Base-by-base conservation (phyloP, 2,329 filamentous ascomycete species). In the Venturia nashicola region DNA sequence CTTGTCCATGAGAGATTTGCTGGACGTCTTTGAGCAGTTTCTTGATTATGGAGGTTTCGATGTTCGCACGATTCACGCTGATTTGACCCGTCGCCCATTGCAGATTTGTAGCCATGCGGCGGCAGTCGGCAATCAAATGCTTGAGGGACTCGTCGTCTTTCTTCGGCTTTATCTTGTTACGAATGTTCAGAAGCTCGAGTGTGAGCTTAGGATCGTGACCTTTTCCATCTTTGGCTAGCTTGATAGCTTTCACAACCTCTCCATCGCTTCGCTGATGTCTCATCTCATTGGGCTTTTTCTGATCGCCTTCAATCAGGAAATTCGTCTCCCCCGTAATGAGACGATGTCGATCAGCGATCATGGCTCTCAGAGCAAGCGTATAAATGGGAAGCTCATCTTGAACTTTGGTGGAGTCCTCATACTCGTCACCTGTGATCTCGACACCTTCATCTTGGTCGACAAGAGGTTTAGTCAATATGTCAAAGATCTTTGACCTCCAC, bases 311-410 rank as follows among this genome's bases (percentile, higher is more conserved):
- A 40, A 91, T 82, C 4, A 95, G 83, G 40, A 83, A 79, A 68
- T 94, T 95, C n/a, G 80, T 80, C 65, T 91, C 82, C 0, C 93
- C 93, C 1, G 87, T 88, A 18, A 97, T 79, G 36, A 86, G 84
- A 67, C 88, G 85, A 67, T 88, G 85, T 14, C 93, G 86, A 74
- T 97, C 92, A 7, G 90, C 87, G 64, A 94, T 83, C 59, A 88
- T 80, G 0, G 88, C 85, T 65, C 90, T 83, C 36, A 97, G 78
- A 9, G 84, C 86, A 71, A 91, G 86, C 65, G 96, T 88, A 70
- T 95, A 96, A 7, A 89, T 89, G 74, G 93, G 90, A 51, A 97
- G 83, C 71, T 95, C 86, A 66, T 97, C 93, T 75, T 97, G 93
- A 57, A 87, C 83, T 72, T 90, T 90, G 0, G 91, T 90, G 0